A percentile compares a stretch with the other conserved stretches of the same genome.
phyloP scores from a whole-genome alignment of 164 flowering plant genomes.

The Piper betle region DNA sequence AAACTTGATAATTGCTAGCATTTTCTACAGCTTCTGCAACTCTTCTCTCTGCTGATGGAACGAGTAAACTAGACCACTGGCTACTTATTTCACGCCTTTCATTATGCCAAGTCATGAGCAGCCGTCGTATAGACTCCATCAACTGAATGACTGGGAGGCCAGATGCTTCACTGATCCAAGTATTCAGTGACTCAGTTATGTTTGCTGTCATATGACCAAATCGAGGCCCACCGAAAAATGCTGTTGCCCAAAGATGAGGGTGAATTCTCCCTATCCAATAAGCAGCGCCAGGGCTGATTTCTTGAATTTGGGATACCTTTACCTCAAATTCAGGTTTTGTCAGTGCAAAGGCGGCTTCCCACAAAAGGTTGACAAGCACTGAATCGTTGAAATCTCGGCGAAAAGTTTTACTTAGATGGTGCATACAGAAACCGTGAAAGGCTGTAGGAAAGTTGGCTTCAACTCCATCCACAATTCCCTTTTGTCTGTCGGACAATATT shows the following conservation, averaged over 20 bases:
- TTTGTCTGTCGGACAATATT: slow-evolving; percentile 25
- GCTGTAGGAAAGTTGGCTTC: slow-evolving; percentile 25
- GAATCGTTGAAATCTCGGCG: slow-evolving; percentile 24
- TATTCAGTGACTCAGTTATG: slow-evolving; percentile 26
- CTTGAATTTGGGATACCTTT: slow-evolving; percentile 33
- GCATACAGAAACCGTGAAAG: slow-evolving; percentile 28
- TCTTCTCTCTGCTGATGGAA: slow-evolving; percentile 35
- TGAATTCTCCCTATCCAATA: slow-evolving; percentile 39
- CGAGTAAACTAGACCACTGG: slow-evolving; percentile 36
- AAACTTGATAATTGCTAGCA: slow-evolving; percentile 29
- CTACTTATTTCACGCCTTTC: slow-evolving; percentile 34
- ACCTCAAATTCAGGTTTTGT: slow-evolving; percentile 24
- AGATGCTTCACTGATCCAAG: slow-evolving; percentile 40
- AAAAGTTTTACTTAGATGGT: slow-evolving; percentile 24
- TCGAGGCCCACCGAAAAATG: slow-evolving; percentile 35
- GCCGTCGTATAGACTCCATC: slow-evolving; percentile 42
- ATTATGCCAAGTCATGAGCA: slow-evolving; percentile 39
- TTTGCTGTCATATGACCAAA: slow-evolving; percentile 41
- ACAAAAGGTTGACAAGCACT: slow-evolving; percentile 20
- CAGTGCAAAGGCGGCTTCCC: slow-evolving; percentile 26
- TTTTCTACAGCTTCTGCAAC: slow-evolving; percentile 31
- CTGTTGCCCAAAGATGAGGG: slow-evolving; percentile 41
- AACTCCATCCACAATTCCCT: slow-evolving; percentile 26
- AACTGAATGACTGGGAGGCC: slow-evolving; percentile 40
- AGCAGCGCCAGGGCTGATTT: slow-evolving; percentile 33